phyloP scores from a whole-genome alignment of 2,329 filamentous ascomycete genomes.

The Talaromyces sp. region DNA sequence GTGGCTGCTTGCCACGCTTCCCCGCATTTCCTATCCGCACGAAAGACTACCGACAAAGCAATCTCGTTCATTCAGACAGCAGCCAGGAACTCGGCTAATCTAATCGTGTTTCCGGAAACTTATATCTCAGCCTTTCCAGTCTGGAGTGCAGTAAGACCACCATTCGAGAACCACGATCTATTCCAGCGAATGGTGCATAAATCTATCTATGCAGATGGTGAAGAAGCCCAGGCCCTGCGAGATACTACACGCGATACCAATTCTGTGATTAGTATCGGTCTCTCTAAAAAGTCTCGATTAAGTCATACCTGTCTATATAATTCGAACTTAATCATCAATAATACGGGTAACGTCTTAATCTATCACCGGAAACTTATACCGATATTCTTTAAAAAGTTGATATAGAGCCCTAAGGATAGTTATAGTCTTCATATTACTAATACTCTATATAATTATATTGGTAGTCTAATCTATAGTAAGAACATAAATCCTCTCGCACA shows the following conservation, averaged over 20 bases:
- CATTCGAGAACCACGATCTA: slow-evolving; percentile 54
- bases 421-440: slow-evolving; percentile 52
- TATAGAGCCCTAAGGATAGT: slow-evolving; percentile 58
- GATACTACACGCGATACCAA: slow-evolving; percentile 40
- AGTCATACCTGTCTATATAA: slow-evolving; percentile 56
- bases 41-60: slow-evolving; percentile 51
- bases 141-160: slow-evolving; percentile 53
- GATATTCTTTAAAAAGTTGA: slow-evolving; percentile 61
- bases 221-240: slow-evolving; percentile 49
- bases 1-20: slow-evolving; percentile 35
- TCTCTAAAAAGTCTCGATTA: slow-evolving; percentile 51
- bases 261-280: slow-evolving; percentile 52
- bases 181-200: slow-evolving; percentile 52
- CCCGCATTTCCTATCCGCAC: slow-evolving; percentile 53
- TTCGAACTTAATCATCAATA: slow-evolving; percentile 53
- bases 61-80: slow-evolving; percentile 51
- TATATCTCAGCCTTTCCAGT: slow-evolving; percentile 58
- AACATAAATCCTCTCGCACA: slow-evolving; percentile 61
- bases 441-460: slow-evolving; percentile 29
- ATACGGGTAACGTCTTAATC: slow-evolving; percentile 49
- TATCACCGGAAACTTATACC: slow-evolving; percentile 60
- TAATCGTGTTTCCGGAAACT: slow-evolving; percentile 59
- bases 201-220: slow-evolving; percentile 51
- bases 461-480: slow-evolving; percentile 55
- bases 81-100: slow-evolving; percentile 47